These are phyloP conservation scores for Xylariaceae sp. DNA, from an alignment of 2,329 filamentous ascomycete genomes.

Conservation along the genomic window DNA sequence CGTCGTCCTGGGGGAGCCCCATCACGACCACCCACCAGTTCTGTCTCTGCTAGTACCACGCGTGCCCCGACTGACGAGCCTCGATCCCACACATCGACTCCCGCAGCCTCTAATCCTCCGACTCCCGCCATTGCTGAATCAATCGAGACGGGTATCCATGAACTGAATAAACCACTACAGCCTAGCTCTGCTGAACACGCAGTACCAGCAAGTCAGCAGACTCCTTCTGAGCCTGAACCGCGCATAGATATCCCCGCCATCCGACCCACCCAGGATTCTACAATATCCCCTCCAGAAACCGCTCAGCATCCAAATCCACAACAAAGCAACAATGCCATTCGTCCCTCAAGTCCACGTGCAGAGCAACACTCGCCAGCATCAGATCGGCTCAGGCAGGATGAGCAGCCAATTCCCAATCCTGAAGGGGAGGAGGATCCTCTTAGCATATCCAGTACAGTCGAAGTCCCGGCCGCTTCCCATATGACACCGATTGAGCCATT, in stretches of 20 bases:
- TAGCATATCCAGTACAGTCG: not conserved
- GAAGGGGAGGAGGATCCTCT: conserved; percentile 10
- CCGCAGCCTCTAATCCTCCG: conserved; percentile 20
- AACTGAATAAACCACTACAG: not conserved
- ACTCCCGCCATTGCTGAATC: conserved; percentile 27
- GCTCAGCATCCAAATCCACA: conserved; percentile 14
- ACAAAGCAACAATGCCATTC: conserved; percentile 3
- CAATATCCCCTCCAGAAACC: conserved; percentile 14
- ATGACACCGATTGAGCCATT: conserved; percentile 19
- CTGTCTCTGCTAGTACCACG: conserved; percentile 31
- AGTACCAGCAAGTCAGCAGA: conserved; percentile 9
- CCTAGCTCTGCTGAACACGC: conserved; percentile 9
- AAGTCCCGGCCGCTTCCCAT: conserved; percentile 1
- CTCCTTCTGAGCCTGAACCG: conserved; percentile 4
- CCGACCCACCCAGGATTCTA: conserved; percentile 7
- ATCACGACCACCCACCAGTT: conserved; percentile 30
- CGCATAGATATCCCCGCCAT: not conserved
- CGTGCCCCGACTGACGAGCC: conserved; percentile 34
- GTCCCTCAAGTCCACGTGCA: not conserved
- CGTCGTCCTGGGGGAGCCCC: conserved; percentile 58
- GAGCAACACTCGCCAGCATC: conserved; percentile 18
- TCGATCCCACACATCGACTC: conserved; percentile 18
- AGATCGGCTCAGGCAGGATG: conserved; percentile 13
- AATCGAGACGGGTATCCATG: conserved; percentile 16
- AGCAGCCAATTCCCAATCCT: conserved; percentile 6